phyloP scores from a whole-genome alignment of 345 rosid species.

The Hypericum androsaemum region DNA sequence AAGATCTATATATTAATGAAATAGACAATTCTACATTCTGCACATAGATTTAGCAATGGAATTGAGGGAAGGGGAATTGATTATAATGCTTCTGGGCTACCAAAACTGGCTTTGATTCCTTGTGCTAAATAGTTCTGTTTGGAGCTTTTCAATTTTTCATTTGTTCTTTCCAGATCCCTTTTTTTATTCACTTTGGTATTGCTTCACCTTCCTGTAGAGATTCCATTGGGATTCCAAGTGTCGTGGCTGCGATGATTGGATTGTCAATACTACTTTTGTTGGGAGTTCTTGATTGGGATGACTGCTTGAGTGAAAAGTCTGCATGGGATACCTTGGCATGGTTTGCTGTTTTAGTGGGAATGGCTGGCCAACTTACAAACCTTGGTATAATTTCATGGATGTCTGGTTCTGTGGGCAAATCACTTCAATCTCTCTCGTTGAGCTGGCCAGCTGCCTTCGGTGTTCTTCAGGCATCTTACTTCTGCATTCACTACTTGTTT shows the following conservation, averaged over 20 bases:
- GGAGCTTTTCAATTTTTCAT: too few species aligned
- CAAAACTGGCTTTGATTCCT: too few species aligned
- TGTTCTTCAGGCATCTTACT: conserved; percentile 88
- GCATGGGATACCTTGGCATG: conserved; percentile 98
- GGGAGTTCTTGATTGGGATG: conserved; percentile 96
- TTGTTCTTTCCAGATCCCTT: too few species aligned
- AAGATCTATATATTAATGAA: background rate
- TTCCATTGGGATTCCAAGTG: conserved; percentile 71
- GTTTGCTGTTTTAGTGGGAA: conserved; percentile 89
- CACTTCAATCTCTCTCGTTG: conserved; percentile 59
- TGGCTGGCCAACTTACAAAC: conserved; percentile 92
- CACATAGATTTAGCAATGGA: too few species aligned
- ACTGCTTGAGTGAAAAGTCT: conserved; percentile 86
- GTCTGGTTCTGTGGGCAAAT: conserved; percentile 62
- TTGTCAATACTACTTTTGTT: conserved; percentile 68
- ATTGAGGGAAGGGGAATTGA: too few species aligned
- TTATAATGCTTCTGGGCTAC: too few species aligned
- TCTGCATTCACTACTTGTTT: conserved; percentile 84
- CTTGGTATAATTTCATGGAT: conserved; percentile 84
- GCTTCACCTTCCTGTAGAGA: conserved; percentile 38
- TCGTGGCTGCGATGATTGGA: conserved; percentile 95
- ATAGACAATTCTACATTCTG: too few species aligned
- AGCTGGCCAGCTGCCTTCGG: conserved; percentile 87
- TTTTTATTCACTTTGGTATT: too few species aligned
- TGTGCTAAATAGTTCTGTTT: too few species aligned